These are phyloP conservation scores for Xerocomus amazonicus DNA, from an alignment of 1,284 basidiomycete species.

Conservation along the genomic window DNA sequence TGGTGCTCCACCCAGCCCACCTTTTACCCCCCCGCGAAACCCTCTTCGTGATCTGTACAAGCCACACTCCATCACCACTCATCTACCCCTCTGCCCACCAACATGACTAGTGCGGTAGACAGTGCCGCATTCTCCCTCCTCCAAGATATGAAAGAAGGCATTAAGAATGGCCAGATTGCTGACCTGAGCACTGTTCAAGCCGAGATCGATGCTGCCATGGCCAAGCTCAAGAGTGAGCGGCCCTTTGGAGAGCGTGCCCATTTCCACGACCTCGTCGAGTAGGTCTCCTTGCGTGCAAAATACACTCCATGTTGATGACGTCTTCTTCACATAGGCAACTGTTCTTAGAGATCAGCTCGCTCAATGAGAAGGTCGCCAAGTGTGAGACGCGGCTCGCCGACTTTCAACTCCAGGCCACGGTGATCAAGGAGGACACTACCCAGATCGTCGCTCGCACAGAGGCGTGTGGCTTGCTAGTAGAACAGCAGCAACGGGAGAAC, in stretches of 20 bases:
- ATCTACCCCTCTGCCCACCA: neutral
- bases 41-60: neutral
- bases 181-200: slow-evolving; percentile 5
- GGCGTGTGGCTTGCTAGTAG: neutral
- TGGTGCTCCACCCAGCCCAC: slow-evolving; percentile 5
- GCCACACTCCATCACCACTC: neutral
- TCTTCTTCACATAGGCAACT: slow-evolving; percentile 8
- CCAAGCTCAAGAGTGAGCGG: slow-evolving; percentile 3
- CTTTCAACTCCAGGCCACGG: neutral
- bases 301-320: slow-evolving; percentile 1
- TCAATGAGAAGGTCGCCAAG: slow-evolving; percentile 6
- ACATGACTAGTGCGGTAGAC: slow-evolving; percentile 11
- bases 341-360: slow-evolving; percentile 8
- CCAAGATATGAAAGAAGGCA: slow-evolving; percentile 9
- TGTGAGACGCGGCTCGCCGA: slow-evolving; percentile 15
- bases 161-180: slow-evolving; percentile 13
- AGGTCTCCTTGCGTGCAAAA: neutral
- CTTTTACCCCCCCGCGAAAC: neutral
- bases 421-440: slow-evolving; percentile 10
- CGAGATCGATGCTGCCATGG: slow-evolving; percentile 18
- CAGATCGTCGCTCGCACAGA: slow-evolving; percentile 7
- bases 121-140: slow-evolving; percentile 11
- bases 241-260: neutral
- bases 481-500: slow-evolving; percentile 12
- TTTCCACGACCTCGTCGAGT: slow-evolving; percentile 9